Evolutionary conservation across 208 protist species (phyloP).

Genomic region (Acanthamoeba quina): DNA sequence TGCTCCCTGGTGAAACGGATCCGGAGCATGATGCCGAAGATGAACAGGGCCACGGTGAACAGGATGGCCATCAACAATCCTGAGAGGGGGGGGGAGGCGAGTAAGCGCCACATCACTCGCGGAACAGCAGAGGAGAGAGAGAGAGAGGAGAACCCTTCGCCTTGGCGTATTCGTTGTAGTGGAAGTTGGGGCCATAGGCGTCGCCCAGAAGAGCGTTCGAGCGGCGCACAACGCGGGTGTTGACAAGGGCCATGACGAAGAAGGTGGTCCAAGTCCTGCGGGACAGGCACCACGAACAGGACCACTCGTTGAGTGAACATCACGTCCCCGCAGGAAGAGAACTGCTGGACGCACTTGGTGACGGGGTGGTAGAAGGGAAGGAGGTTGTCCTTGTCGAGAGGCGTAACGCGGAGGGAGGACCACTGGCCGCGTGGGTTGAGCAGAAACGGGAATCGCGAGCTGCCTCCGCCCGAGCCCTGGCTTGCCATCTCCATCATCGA

Average conservation of each 20-base stretch:
- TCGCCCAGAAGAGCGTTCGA: slow-evolving; percentile 41
- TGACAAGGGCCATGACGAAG: slow-evolving; percentile 72
- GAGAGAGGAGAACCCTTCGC: background rate
- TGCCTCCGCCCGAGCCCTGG: background rate
- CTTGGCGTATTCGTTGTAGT: slow-evolving; percentile 55
- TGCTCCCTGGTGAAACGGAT: slow-evolving; percentile 26
- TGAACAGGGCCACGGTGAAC: background rate
- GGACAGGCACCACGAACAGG: background rate
- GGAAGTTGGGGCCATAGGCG: slow-evolving; percentile 61
- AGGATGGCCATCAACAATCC: slow-evolving; percentile 13
- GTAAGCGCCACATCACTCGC: background rate
- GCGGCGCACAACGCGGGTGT: slow-evolving; percentile 76
- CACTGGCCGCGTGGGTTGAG: slow-evolving; percentile 61
- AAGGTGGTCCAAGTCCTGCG: background rate
- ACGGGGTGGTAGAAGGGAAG: slow-evolving; percentile 12
- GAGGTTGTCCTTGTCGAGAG: slow-evolving; percentile 33
- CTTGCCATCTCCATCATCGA: slow-evolving; percentile 23
- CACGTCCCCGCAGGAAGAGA: background rate
- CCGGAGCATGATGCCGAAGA: slow-evolving; percentile 6
- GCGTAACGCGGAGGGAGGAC: slow-evolving; percentile 12
- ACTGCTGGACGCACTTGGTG: background rate
- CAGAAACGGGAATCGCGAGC: slow-evolving; percentile 5
- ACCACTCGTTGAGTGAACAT: background rate
- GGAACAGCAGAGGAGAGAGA: background rate
- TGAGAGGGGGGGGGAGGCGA: background rate